phyloP scores from a whole-genome alignment of 805 yeast genomes.

The Maudiozyma pseudohumilis region DNA sequence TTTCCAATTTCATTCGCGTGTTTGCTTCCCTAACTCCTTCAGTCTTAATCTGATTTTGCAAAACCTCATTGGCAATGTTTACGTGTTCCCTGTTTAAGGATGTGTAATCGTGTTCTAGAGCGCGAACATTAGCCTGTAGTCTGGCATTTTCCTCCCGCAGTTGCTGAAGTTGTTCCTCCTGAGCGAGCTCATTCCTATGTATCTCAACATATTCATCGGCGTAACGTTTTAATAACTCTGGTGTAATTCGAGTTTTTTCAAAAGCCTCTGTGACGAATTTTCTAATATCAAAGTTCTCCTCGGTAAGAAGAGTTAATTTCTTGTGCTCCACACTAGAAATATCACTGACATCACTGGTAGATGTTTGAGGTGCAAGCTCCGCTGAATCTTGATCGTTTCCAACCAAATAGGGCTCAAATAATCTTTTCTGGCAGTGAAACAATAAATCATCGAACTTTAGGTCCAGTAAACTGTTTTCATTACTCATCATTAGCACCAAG shows the following conservation, averaged over 20 bases:
- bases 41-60: constrained; percentile 60
- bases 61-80: constrained; percentile 77
- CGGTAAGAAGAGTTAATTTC: neutral
- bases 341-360: neutral
- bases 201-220: constrained; percentile 65
- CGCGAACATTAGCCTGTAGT: constrained; percentile 60
- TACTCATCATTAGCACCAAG: constrained; percentile 60
- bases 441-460: constrained; percentile 68
- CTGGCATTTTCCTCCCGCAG: constrained; percentile 57
- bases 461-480: constrained; percentile 45
- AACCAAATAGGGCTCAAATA: constrained; percentile 35
- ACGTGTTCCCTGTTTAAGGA: constrained; percentile 74
- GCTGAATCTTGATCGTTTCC: neutral
- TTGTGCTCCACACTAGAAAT: neutral
- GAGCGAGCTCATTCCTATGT: constrained; percentile 52
- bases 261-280: constrained; percentile 68
- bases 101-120: constrained; percentile 62
- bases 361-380: neutral
- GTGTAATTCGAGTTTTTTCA: constrained; percentile 50
- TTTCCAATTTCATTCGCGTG: constrained; percentile 40
- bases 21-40: constrained; percentile 72
- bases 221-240: constrained; percentile 58
- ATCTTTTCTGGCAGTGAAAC: constrained; percentile 62
- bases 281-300: constrained; percentile 48
- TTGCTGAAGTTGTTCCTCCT: constrained; percentile 52